phyloP scores from a whole-genome alignment of 192 early-diverging fungal genomes.

The Coemansia aciculifera region DNA sequence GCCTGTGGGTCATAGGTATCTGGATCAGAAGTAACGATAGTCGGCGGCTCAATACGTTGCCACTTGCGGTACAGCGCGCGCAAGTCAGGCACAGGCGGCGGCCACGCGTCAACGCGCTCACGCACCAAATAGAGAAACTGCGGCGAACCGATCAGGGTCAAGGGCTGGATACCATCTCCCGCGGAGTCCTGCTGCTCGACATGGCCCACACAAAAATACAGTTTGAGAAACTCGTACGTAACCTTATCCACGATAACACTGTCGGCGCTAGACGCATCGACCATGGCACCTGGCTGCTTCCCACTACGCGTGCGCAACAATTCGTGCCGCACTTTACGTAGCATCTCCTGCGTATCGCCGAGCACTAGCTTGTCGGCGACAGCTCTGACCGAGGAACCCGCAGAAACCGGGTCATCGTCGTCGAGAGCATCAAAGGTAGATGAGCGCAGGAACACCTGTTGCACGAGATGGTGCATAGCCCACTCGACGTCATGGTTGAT shows the following conservation, averaged over 20 bases:
- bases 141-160: conserved; percentile 45
- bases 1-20: conserved; percentile 47
- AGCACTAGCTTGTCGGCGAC: neutral
- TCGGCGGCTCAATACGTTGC: conserved; percentile 43
- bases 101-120: conserved; percentile 58
- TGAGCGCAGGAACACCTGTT: conserved; percentile 52
- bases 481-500: conserved; percentile 59
- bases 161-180: conserved; percentile 23
- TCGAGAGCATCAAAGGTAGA: conserved; percentile 26
- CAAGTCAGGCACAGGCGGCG: conserved; percentile 52
- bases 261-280: conserved; percentile 49
- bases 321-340: conserved; percentile 23
- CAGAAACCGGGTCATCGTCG: neutral
- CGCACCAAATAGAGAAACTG: conserved; percentile 51
- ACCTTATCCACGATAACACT: conserved; percentile 55
- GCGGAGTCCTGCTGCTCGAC: neutral
- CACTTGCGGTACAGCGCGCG: conserved; percentile 42
- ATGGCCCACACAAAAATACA: conserved; percentile 52
- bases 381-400: neutral
- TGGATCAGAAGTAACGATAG: conserved; percentile 47
- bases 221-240: conserved; percentile 57
- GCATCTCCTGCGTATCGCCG: neutral
- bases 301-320: conserved; percentile 33
- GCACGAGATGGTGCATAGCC: conserved; percentile 58
- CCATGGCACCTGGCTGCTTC: conserved; percentile 30